A percentile compares a stretch with the other conserved stretches of the same genome.
phyloP scores from a whole-genome alignment of 2,329 filamentous ascomycete genomes.

The Teratosphaeria viscida region DNA sequence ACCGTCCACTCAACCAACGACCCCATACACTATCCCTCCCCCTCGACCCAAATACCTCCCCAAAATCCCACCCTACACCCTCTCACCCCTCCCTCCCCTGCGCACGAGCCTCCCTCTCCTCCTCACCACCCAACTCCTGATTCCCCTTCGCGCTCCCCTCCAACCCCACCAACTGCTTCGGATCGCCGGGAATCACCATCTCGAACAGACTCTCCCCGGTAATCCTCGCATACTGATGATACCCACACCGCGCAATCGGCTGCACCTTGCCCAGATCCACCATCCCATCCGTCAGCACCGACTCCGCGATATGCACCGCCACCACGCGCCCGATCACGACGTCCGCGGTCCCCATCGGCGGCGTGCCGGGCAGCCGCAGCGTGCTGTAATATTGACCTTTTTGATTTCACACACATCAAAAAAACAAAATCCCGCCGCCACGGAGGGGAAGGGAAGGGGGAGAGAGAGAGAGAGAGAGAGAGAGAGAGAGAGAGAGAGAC shows the following conservation, averaged over 20 bases:
- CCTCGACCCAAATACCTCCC: too few relatives aligned
- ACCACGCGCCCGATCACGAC: slow-evolving; percentile 49
- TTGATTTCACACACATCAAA: too few relatives aligned
- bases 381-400: slow-evolving; percentile 40
- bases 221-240: slow-evolving; percentile 49
- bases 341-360: slow-evolving; percentile 48
- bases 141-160: slow-evolving; percentile 22
- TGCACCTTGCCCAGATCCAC: slow-evolving; percentile 47
- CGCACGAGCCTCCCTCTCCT: not conserved
- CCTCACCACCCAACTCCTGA: not conserved
- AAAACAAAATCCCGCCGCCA: too few relatives aligned
- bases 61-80: too few relatives aligned
- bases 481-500: not conserved
- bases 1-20: too few relatives aligned
- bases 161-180: slow-evolving; percentile 22
- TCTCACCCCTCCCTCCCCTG: not conserved
- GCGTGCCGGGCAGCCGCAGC: slow-evolving; percentile 44
- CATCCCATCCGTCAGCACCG: slow-evolving; percentile 44
- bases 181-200: slow-evolving; percentile 37
- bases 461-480: too few relatives aligned
- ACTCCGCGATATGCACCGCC: slow-evolving; percentile 47
- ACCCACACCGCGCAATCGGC: slow-evolving; percentile 52
- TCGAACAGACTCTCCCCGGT: slow-evolving; percentile 43
- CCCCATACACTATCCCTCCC: too few relatives aligned
- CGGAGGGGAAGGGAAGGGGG: not conserved